phyloP scores from a whole-genome alignment of 768 basidiomycete genomes.

The Suillus brevipes region DNA sequence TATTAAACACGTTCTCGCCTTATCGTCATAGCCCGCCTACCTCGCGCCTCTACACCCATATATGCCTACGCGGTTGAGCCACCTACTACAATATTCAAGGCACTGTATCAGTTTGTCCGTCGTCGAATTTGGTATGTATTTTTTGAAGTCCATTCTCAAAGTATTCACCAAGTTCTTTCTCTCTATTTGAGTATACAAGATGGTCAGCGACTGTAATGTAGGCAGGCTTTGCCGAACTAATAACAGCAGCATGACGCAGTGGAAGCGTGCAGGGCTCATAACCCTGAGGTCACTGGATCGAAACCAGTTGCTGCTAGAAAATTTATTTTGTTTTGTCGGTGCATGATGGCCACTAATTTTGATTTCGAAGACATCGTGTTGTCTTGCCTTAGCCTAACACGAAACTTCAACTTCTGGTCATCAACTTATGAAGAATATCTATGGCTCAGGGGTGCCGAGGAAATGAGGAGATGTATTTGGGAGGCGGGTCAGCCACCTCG shows the following conservation, averaged over 20 bases:
- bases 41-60: no score
- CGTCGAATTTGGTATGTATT: no score
- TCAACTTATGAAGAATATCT: background rate
- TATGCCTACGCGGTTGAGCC: no score
- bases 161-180: no score
- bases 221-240: background rate
- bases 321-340: background rate
- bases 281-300: slow-evolving; percentile 67
- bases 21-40: no score
- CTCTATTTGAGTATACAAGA: no score
- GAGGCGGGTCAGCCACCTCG: background rate
- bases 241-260: slow-evolving; percentile 57
- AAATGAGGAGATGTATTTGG: background rate
- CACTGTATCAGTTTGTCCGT: no score
- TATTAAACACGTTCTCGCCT: no score
- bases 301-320: slow-evolving; percentile 61
- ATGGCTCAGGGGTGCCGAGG: background rate
- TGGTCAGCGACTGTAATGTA: background rate
- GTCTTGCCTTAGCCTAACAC: background rate
- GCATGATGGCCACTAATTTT: no score
- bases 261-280: slow-evolving; percentile 61
- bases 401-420: background rate
- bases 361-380: no score
- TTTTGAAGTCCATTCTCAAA: no score
- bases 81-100: no score